phyloP scores from a whole-genome alignment of 2,329 filamentous ascomycete genomes.

The Geosmithia flava region DNA sequence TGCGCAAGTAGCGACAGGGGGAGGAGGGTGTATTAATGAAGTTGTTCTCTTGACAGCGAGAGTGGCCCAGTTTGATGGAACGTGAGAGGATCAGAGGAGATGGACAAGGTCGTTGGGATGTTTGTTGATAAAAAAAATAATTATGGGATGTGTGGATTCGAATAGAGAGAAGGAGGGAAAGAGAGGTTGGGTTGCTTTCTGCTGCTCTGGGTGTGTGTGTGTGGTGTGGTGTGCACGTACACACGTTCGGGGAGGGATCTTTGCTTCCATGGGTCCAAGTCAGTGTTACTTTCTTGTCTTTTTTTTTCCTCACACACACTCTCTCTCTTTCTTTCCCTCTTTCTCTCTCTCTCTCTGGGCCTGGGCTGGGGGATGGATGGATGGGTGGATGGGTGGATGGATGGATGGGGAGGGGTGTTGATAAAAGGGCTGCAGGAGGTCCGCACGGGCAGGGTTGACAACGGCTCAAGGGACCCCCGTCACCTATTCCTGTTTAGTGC shows the following conservation, averaged over 20 bases:
- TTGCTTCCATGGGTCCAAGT: conserved; percentile 21
- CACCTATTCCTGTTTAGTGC: not conserved
- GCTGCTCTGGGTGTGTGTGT: conserved; percentile 10
- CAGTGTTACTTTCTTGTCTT: conserved; percentile 34
- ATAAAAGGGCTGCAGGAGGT: conserved; percentile 13
- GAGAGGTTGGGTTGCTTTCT: too few relatives aligned
- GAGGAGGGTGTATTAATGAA: too few relatives aligned
- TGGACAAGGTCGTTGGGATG: not conserved
- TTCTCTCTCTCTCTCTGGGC: not conserved
- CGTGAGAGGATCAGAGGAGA: not conserved
- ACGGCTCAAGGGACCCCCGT: conserved; percentile 2
- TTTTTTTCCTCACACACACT: not conserved
- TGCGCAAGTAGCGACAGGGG: not conserved
- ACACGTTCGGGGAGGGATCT: not conserved
- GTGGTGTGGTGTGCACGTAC: not conserved
- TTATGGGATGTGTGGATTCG: not conserved
- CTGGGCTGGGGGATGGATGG: too few relatives aligned
- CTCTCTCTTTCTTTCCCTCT: too few relatives aligned
- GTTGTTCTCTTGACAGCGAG: too few relatives aligned
- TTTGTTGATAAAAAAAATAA: not conserved
- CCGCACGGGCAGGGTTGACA: conserved; percentile 23
- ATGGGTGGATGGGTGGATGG: not conserved
- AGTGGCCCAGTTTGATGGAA: too few relatives aligned
- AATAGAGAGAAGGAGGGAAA: not conserved
- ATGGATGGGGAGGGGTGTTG: conserved; percentile 23